These are phyloP conservation scores for Mucor lusitanicus DNA, from an alignment of 371 early-diverging fungal species.

Conservation along the genomic window DNA sequence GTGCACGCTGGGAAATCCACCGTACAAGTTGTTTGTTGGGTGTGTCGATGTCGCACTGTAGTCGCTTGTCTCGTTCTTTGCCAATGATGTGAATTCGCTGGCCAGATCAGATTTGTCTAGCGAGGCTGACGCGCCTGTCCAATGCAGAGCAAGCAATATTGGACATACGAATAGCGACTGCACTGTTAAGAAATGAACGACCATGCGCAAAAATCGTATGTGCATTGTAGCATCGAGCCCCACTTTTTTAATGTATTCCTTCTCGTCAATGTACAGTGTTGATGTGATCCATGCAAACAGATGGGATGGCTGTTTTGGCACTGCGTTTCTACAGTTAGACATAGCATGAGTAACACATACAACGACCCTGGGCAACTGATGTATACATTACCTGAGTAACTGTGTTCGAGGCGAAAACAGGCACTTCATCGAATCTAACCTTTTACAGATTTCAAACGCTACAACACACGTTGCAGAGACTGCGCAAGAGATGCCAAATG, in stretches of 20 bases:
- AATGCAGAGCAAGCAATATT: slow-evolving; percentile 57
- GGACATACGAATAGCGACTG: slow-evolving; percentile 48
- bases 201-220: slow-evolving; percentile 68
- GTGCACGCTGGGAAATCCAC: neutral
- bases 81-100: slow-evolving; percentile 6
- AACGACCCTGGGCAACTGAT: neutral
- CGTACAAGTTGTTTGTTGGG: neutral
- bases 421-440: slow-evolving; percentile 46
- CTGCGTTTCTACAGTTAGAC: slow-evolving; percentile 38
- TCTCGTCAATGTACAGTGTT: slow-evolving; percentile 39
- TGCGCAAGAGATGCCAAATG: slow-evolving; percentile 52
- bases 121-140: slow-evolving; percentile 20
- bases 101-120: slow-evolving; percentile 15
- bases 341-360: neutral
- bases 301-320: slow-evolving; percentile 34
- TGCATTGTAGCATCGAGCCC: slow-evolving; percentile 72
- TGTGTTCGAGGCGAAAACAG: slow-evolving; percentile 60
- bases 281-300: slow-evolving; percentile 57
- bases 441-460: slow-evolving; percentile 54
- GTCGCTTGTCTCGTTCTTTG: slow-evolving; percentile 14
- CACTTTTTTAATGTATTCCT: slow-evolving; percentile 47
- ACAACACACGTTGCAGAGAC: slow-evolving; percentile 47
- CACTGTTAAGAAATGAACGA: slow-evolving; percentile 56
- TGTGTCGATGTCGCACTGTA: neutral
- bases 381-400: slow-evolving; percentile 38